Percentiles rank a stretch among this genome's conserved stretches.
phyloP scores from a whole-genome alignment of 108 stramenopile genomes.

The Cyclotella distinguenda region DNA sequence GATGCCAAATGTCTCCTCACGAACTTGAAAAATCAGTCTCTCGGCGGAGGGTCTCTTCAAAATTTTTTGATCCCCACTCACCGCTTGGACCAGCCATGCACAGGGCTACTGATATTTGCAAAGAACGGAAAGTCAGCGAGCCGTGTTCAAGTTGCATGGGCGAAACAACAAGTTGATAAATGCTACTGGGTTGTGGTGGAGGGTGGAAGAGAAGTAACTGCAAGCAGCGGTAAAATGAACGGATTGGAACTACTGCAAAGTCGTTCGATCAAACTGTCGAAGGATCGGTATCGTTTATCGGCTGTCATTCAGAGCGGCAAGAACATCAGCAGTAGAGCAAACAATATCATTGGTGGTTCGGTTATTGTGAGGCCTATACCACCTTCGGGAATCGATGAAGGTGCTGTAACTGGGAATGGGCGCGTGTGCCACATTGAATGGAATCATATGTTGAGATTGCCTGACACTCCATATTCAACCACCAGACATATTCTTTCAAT shows the following conservation, averaged over 20 bases:
- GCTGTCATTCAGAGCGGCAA: constrained; percentile 23
- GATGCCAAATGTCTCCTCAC: constrained; percentile 67
- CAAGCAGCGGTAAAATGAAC: constrained; percentile 2
- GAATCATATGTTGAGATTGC: constrained; percentile 37
- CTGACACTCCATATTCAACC: constrained; percentile 5
- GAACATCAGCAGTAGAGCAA: constrained; percentile 9
- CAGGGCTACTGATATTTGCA: constrained; percentile 72
- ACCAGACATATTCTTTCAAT: constrained; percentile 47
- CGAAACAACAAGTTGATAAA: constrained; percentile 57
- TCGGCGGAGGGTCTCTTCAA: constrained; percentile 70
- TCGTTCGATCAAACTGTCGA: constrained; percentile 13
- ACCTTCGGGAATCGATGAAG: neutral
- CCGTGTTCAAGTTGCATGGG: constrained; percentile 69
- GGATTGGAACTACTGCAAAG: constrained; percentile 37
- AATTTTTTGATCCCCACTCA: constrained; percentile 77
- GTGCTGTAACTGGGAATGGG: constrained; percentile 6
- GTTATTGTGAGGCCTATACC: constrained; percentile 36
- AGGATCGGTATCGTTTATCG: constrained; percentile 25
- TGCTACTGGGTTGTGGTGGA: constrained; percentile 57
- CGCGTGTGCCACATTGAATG: constrained; percentile 56
- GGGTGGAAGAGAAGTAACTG: constrained; percentile 22
- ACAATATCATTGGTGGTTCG: constrained; percentile 18
- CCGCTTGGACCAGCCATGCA: constrained; percentile 86
- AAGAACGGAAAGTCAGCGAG: constrained; percentile 81
- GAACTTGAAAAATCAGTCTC: constrained; percentile 48